Percentiles rank a stretch among this genome's conserved stretches.
Evolutionary conservation across 139 green algal genomes (phyloP).

Genomic region (Desmodesmus armatus): DNA sequence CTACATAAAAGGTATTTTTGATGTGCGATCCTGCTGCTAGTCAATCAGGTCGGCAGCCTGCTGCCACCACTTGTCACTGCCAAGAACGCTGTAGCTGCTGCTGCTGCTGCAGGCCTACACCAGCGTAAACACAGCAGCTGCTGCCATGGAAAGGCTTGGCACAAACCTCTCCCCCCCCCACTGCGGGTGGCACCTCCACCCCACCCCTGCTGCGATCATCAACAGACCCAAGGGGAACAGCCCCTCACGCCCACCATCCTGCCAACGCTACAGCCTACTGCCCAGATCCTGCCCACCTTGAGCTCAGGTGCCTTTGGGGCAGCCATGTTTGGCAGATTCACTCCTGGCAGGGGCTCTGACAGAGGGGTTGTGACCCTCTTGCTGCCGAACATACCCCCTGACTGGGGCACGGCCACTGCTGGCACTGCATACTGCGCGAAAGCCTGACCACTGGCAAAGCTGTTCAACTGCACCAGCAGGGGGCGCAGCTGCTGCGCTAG

Average conservation of each 20-base stretch:
- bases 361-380: slow-evolving; percentile 54
- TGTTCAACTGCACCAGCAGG: slow-evolving; percentile 33
- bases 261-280: background rate
- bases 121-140: no score
- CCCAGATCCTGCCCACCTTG: slow-evolving; percentile 41
- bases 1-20: no score
- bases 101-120: background rate
- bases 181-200: background rate
- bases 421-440: slow-evolving; percentile 51
- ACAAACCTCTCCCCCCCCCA: background rate
- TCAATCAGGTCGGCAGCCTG: no score
- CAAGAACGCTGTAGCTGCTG: background rate
- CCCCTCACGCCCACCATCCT: no score
- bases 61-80: background rate
- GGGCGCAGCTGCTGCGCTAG: slow-evolving; percentile 34
- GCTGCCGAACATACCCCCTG: slow-evolving; percentile 46
- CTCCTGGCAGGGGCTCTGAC: slow-evolving; percentile 51
- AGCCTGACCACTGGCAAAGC: slow-evolving; percentile 43
- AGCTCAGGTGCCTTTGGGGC: slow-evolving; percentile 39
- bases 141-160: no score
- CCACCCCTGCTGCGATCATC: background rate
- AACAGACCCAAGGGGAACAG: background rate
- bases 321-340: slow-evolving; percentile 41
- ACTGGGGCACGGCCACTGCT: slow-evolving; percentile 33
- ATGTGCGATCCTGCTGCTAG: no score